These are phyloP conservation scores for Glycyrrhiza uralensis DNA, from an alignment of 306 rosid species.

Conservation along the genomic window DNA sequence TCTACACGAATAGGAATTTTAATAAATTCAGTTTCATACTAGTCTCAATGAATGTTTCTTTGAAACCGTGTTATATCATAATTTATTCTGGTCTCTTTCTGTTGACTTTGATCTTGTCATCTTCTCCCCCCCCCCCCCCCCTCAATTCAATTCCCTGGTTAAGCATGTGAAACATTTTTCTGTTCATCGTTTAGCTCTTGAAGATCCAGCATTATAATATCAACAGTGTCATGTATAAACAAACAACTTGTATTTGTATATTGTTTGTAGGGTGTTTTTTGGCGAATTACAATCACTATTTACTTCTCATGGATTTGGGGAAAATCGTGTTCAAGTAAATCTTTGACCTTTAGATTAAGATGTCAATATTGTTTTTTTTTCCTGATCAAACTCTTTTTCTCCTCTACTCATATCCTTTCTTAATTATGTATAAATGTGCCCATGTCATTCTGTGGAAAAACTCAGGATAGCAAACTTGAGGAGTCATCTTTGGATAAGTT, in stretches of 20 bases:
- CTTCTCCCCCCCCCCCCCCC: not conserved
- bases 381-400: slow-evolving; percentile 17
- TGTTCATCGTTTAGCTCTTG: slow-evolving; percentile 6
- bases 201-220: slow-evolving; percentile 10
- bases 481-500: slow-evolving; percentile 63
- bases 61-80: not conserved
- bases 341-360: slow-evolving; percentile 16
- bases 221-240: not conserved
- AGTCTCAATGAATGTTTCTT: not conserved
- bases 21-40: not conserved
- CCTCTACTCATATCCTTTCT: not conserved
- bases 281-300: slow-evolving; percentile 59
- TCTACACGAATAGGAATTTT: not conserved
- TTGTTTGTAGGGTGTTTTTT: slow-evolving; percentile 62
- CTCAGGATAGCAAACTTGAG: slow-evolving; percentile 52
- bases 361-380: slow-evolving; percentile 21
- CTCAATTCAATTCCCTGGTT: not conserved
- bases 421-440: slow-evolving; percentile 23
- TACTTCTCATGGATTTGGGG: slow-evolving; percentile 50
- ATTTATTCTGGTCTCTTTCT: not conserved
- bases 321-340: slow-evolving; percentile 61
- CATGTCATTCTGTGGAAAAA: slow-evolving; percentile 37
- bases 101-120: not conserved
- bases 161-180: slow-evolving; percentile 12
- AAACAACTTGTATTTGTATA: slow-evolving; percentile 9